A percentile compares a stretch with the other conserved stretches of the same genome.
Conservation (phyloP, 2,329 filamentous ascomycete genomes). For the Microdochium bolleyi region DNA sequence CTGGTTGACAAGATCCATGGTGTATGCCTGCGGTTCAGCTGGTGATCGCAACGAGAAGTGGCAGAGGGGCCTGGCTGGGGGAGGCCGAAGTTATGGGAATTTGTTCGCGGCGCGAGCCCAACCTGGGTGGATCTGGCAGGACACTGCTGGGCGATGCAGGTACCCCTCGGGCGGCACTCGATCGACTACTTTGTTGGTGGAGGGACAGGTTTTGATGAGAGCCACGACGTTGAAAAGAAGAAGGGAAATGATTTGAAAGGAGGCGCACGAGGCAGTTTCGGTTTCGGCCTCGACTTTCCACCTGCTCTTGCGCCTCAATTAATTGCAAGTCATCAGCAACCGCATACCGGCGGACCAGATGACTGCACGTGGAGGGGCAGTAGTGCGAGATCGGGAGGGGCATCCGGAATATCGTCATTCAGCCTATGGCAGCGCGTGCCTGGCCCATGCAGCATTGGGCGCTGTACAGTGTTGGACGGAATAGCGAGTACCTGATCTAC, state of each 20-base stretch:
- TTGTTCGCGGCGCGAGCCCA: background rate
- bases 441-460: background rate
- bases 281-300: too few species aligned
- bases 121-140: background rate
- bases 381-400: background rate
- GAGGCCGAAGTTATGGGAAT: background rate
- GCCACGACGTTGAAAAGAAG: background rate
- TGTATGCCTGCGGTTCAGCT: background rate
- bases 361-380: background rate
- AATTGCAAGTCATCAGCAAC: too few species aligned
- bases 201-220: background rate
- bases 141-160: background rate
- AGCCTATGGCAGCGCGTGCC: background rate
- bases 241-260: too few species aligned
- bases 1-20: constrained; percentile 49
- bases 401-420: background rate
- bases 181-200: background rate
- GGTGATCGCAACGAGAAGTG: background rate
- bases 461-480: too few species aligned
- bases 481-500: too few species aligned
- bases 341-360: background rate
- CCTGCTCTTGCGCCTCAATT: too few species aligned
- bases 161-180: background rate
- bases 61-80: background rate
- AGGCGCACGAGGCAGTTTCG: too few species aligned